Conservation (phyloP, 345 rosid species). For the Conringia planisiliqua region DNA sequence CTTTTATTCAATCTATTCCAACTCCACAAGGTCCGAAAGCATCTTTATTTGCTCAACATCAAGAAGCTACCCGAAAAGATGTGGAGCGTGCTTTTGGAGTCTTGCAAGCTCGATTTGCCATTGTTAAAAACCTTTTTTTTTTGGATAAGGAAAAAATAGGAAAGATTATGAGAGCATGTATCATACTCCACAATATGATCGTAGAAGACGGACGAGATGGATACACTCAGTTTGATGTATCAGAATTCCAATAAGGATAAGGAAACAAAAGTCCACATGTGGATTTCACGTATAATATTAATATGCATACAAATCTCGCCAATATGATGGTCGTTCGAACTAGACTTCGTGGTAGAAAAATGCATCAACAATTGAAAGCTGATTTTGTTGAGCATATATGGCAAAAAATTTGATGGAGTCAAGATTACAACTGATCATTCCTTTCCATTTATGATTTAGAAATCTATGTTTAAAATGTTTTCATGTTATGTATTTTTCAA, state of each 20-base stretch:
- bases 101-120: not conserved
- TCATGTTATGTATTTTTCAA: too few relatives aligned
- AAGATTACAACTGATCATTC: too few relatives aligned
- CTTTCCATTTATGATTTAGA: too few relatives aligned
- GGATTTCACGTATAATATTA: not conserved
- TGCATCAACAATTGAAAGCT: too few relatives aligned
- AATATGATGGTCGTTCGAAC: too few relatives aligned
- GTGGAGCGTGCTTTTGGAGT: not conserved
- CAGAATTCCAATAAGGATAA: not conserved
- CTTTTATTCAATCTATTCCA: not conserved
- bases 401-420: too few relatives aligned
- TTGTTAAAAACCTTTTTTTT: not conserved
- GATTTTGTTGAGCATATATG: too few relatives aligned
- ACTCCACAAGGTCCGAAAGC: not conserved
- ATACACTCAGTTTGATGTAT: not conserved
- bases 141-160: not conserved
- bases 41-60: not conserved
- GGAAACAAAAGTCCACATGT: too few relatives aligned
- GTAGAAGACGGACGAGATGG: not conserved
- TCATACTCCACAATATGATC: not conserved
- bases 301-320: too few relatives aligned
- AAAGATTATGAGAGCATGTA: not conserved
- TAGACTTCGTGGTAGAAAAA: too few relatives aligned
- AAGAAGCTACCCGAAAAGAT: not conserved
- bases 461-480: too few relatives aligned